Base-by-base conservation (phyloP, 2,329 filamentous ascomycete species). In the Cladobotryum mycophilum region DNA sequence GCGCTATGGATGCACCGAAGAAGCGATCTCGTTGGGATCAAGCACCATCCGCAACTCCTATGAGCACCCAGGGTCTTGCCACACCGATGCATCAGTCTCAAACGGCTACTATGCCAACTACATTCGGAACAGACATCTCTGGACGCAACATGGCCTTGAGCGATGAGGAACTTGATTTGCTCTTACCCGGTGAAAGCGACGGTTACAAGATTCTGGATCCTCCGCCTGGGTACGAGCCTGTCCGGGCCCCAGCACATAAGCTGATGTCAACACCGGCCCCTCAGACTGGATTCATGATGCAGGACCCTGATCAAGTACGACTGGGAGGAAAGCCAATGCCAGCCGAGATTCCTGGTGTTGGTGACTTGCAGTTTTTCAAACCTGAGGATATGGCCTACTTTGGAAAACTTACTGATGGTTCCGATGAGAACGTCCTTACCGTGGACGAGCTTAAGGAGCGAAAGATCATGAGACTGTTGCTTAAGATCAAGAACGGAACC, bases 401-500 rank as follows among this genome's bases (percentile, higher is more conserved):
- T 63, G 91, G 92, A 53, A 97, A 99, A 74, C 81, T 99, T 38
- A 92, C 95, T 18, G 93, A 99, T 64, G 90, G 89, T 36, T 87
- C 86, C 22, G 90, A 97, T 60, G 93, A 99, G 71, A 95, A 92
- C 60, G 79, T 84, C 18, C 81, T 99, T 71, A 91, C 85, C 17
- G 90, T 99, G 9, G 93, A 99, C 45, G 92, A 99, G 63, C 73
- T 99, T 47, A 97, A 99, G 70, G 92, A 99, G 71, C 82, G 93
- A 55, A 99, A 99, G 73, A 99, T 99, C 64, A 97, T 99, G 93
- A 81, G 93, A 58, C 74, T 99, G 49, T 76, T 99, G 42, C 79
- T 99, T 51, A 99, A 99, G 73, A 92, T 99, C 76, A 99, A 99
- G 80, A 99, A 99, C 67, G 93, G 93, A 63, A 97, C 93, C 38